Base-by-base conservation (phyloP, 345 rosid species). In the Garcia nutans region DNA sequence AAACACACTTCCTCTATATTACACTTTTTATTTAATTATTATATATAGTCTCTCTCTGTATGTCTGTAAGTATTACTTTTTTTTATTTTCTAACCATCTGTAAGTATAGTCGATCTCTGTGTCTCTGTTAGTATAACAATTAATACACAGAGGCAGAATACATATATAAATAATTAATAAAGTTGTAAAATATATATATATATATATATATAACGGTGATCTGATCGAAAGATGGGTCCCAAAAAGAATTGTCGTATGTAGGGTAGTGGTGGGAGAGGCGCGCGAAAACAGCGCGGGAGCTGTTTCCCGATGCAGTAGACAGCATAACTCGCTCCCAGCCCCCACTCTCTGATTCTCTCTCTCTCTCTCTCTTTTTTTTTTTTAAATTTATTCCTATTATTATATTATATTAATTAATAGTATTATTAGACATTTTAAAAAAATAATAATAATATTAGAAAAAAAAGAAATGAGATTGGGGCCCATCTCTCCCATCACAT, bases 231-330 rank as follows among this genome's bases (percentile, higher is more conserved):
- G 23, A 62, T 26, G 77, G 70, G 19, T 28, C 70, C 63, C 19
- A 16, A 4, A 16, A 4, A 5, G 74, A 65, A 69, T 5, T 20
- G 74, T 72, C 65, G 57, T 42, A 26, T 47, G 56, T 57, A 28
- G 31, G 13, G 24, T 0, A 57, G 66, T 74, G 61, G 58, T 71
- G 82, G 68, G 58, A 75, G 82, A 76, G 80, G 83, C 83, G 83
- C 83, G 80, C 83, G 83, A 59, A 61, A 81, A 81, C 83, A 81
- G 80, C 83, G 83, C 80, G 80, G 80, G 83, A 81, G 83, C 83
- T 81, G 83, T 81, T 81, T 81, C 80, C 83, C 80, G 78, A 79
- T 63, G 78, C 74, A 54, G 10, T 47, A 24, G 15, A 22, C 42
- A 52, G 31, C 37, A 74, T 33, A 56, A 31, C 58, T 52, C 74